phyloP scores from a whole-genome alignment of 2,329 filamentous ascomycete genomes.

The Arthrobotrys musiformis region DNA sequence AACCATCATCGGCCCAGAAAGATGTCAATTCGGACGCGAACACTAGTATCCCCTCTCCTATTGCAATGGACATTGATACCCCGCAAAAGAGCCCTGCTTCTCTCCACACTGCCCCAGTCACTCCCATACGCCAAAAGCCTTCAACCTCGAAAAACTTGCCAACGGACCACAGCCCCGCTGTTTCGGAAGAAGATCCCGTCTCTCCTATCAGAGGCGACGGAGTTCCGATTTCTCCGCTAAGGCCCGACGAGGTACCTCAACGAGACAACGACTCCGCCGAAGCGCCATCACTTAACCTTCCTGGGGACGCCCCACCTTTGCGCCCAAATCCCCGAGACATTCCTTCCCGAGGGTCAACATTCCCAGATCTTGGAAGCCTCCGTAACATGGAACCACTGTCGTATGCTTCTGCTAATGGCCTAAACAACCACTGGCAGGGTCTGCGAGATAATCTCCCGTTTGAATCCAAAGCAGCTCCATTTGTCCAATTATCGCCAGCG shows the following conservation, averaged over 20 bases:
- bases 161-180: conserved; percentile 24
- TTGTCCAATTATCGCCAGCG: conserved; percentile 17
- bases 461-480: conserved; percentile 31
- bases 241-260: conserved; percentile 33
- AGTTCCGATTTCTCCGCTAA: conserved; percentile 36
- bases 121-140: conserved; percentile 12
- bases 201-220: conserved; percentile 36
- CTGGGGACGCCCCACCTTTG: not conserved
- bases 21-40: conserved; percentile 1
- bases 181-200: conserved; percentile 47
- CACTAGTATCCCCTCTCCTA: conserved; percentile 24
- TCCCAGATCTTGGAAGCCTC: conserved; percentile 18
- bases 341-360: not conserved
- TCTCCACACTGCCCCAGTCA: conserved; percentile 12
- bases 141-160: conserved; percentile 13
- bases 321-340: not conserved
- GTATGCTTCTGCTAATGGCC: conserved; percentile 26
- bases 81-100: conserved; percentile 26
- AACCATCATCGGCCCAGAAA: not conserved
- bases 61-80: conserved; percentile 54
- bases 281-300: not conserved
- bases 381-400: conserved; percentile 40
- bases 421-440: conserved; percentile 32
- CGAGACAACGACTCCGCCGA: not conserved
- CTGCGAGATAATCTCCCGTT: conserved; percentile 42